Conservation (phyloP, 768 basidiomycete genomes). For the Lepiota subincarnata region DNA sequence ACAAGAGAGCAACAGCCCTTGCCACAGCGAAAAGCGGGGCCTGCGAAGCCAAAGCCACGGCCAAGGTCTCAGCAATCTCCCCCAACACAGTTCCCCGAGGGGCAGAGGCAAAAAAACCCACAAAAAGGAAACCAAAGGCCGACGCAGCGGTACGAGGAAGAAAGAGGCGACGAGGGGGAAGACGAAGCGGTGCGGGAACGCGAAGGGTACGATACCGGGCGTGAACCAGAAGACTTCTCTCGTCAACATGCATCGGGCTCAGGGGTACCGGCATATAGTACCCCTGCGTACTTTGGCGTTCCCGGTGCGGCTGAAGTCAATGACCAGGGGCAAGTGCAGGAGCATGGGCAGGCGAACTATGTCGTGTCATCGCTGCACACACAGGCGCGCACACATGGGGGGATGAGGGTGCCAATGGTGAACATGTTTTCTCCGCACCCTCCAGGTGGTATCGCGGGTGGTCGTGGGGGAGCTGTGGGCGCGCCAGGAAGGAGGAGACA, state of each 20-base stretch:
- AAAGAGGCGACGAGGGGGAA: background rate
- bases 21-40: background rate
- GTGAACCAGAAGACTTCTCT: background rate
- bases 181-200: background rate
- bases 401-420: too few relatives aligned
- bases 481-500: too few relatives aligned
- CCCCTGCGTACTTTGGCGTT: background rate
- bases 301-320: background rate
- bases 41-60: background rate
- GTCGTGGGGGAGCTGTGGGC: too few relatives aligned
- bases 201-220: background rate
- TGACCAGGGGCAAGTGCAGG: background rate
- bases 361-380: too few relatives aligned
- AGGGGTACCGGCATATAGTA: background rate
- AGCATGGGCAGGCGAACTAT: too few relatives aligned
- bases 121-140: too few relatives aligned
- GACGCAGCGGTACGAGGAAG: background rate
- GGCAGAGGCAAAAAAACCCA: too few relatives aligned
- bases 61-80: background rate
- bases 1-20: background rate
- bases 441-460: too few relatives aligned
- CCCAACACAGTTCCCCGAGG: background rate
- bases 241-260: background rate
- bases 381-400: too few relatives aligned
- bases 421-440: too few relatives aligned